Evolutionary conservation across 78 protist genomes (phyloP), one percentile per base, ranked within the genome.

Genomic region (Dictyostelium citrinum): DNA sequence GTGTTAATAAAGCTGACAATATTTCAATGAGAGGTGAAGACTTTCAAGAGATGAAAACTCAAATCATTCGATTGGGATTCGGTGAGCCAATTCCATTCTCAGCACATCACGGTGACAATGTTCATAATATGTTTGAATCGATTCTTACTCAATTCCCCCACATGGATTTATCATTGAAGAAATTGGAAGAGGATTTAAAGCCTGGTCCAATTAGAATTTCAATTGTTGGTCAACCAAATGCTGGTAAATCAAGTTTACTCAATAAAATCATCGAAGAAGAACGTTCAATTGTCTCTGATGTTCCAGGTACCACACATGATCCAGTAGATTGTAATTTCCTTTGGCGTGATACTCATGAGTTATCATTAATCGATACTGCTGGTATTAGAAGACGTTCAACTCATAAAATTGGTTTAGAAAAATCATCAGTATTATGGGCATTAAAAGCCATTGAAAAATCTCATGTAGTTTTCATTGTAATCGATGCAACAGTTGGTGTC

Each of bases 241-340:
- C 93, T 8, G 97, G 97, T 22, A 96, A 96, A 83, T 90, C 95
- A 2, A 80, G 94, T 43, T 22, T 93, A 58, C 39, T 96, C 35
- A 96, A 96, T 71, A 74, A 49, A 22, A 58, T 96, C 71, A 81
- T 88, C 7, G 90, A 82, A 0, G 84, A 83, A 79, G 84, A 96
- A 80, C 60, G 97, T 20, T 5, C 88, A 4, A 93, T 92, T 0
- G 97, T 96, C 4, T 68, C 90, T 2, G 93, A 82, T 22, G 35
- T 81, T 3, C 67, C 93, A 17, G 97, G 97, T 41, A 96, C 97
- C 7, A 96, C 97, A n/a, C 96, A 90, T 51, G 97, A 96, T 55
- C 90, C 96, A 2, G 95, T 96, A 12, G 97, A 96, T 82, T 45
- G 84, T 64, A 22, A 24, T 24, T 83, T 95, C 39, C 5, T 24